Conservation (phyloP, 2,329 filamentous ascomycete genomes). For the Calonectria naviculata region DNA sequence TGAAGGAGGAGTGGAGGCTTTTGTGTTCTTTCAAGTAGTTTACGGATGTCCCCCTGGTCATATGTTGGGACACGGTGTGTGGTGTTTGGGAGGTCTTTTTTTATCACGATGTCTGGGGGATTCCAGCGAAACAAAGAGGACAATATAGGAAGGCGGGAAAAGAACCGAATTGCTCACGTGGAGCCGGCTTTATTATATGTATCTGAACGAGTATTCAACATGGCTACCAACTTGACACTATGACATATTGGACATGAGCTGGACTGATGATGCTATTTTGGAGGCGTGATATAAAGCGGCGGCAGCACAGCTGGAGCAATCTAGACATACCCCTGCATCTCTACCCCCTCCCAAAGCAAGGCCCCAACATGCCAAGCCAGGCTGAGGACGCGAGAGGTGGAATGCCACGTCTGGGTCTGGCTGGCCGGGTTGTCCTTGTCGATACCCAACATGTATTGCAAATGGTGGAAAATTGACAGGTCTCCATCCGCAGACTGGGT, state of each 20-base stretch:
- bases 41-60: conserved; percentile 1
- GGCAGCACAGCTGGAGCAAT: not conserved
- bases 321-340: too few relatives aligned
- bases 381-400: not conserved
- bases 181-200: conserved; percentile 3
- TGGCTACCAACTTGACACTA: not conserved
- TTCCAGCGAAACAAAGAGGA: not conserved
- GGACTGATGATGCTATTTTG: not conserved
- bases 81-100: conserved; percentile 5
- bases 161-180: not conserved
- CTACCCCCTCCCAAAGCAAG: not conserved
- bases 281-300: not conserved
- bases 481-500: not conserved
- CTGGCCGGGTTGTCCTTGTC: not conserved
- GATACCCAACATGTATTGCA: not conserved
- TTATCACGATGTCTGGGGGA: not conserved
- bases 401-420: not conserved
- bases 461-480: not conserved
- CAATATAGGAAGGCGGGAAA: not conserved
- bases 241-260: not conserved
- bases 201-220: conserved; percentile 6
- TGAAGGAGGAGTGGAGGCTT: not conserved
- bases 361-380: not conserved
- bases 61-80: not conserved
- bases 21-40: conserved; percentile 8